Percentiles rank a stretch among this genome's conserved stretches.
phyloP scores from a whole-genome alignment of 192 early-diverging fungal genomes.

The Coemansia aciculifera region DNA sequence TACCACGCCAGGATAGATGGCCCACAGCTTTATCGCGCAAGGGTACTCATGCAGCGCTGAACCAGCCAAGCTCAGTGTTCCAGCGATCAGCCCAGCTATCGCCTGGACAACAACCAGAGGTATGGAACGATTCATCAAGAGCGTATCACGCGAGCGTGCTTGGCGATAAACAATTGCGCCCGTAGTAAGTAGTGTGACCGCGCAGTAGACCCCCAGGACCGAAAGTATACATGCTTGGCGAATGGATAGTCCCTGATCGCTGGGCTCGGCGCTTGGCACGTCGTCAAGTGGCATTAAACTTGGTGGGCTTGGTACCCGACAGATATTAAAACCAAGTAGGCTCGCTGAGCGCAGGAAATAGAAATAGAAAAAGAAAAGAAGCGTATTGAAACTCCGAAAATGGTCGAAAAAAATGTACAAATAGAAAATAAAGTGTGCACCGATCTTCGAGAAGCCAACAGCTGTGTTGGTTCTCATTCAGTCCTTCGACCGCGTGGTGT shows the following conservation, averaged over 20 bases:
- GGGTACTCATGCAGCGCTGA: conserved; percentile 23
- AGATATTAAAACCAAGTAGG: neutral
- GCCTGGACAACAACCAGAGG: conserved; percentile 29
- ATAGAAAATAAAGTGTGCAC: neutral
- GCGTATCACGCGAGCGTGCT: conserved; percentile 8
- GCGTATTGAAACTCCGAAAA: conserved; percentile 1
- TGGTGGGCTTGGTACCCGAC: neutral
- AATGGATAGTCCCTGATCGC: conserved; percentile 4
- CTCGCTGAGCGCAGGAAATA: neutral
- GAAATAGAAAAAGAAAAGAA: conserved; percentile 8
- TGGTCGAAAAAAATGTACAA: neutral
- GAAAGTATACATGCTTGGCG: conserved; percentile 17
- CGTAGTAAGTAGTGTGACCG: conserved; percentile 20
- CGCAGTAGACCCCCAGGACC: conserved; percentile 22
- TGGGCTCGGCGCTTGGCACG: neutral
- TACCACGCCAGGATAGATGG: conserved; percentile 28
- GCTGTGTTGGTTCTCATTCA: neutral
- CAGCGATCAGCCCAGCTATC: conserved; percentile 9
- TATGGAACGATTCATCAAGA: conserved; percentile 23
- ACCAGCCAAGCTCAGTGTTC: conserved; percentile 19
- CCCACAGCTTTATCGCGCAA: conserved; percentile 41
- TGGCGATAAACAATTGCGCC: conserved; percentile 24
- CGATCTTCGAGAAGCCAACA: neutral
- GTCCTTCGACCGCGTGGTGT: neutral
- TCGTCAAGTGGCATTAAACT: neutral